phyloP scores from a whole-genome alignment of 768 basidiomycete species.

The Nidularia pulvinata region DNA sequence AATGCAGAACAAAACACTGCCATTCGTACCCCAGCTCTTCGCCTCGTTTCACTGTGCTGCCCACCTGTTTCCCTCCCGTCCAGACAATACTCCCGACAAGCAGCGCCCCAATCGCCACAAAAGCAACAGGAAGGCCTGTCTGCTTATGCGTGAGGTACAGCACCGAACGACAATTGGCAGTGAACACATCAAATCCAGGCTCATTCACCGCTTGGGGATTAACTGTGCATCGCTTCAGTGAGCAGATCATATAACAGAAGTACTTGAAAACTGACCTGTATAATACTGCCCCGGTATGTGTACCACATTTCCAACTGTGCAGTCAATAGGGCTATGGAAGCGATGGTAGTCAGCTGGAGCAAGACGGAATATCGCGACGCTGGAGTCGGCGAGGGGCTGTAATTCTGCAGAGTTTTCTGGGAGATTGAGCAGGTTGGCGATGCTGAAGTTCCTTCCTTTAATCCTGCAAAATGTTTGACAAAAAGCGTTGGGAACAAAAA shows the following conservation, averaged over 20 bases:
- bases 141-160: constrained; percentile 46
- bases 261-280: constrained; percentile 37
- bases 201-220: constrained; percentile 83
- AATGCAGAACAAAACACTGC: not conserved
- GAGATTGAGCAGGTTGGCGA: constrained; percentile 56
- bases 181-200: constrained; percentile 60
- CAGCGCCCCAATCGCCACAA: constrained; percentile 80
- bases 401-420: constrained; percentile 38
- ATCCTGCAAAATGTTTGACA: constrained; percentile 32
- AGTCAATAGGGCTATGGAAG: constrained; percentile 73
- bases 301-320: constrained; percentile 38
- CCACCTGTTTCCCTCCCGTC: constrained; percentile 49
- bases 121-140: constrained; percentile 53
- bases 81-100: constrained; percentile 77
- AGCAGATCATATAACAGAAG: too few relatives aligned
- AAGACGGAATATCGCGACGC: constrained; percentile 71
- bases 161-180: constrained; percentile 60
- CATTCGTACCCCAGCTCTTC: constrained; percentile 53
- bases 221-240: constrained; percentile 29
- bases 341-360: constrained; percentile 85
- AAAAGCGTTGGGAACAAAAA: too few relatives aligned
- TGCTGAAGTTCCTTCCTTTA: constrained; percentile 72
- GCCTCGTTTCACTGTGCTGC: constrained; percentile 52
- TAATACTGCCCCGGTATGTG: constrained; percentile 61
- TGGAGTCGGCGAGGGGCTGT: constrained; percentile 35